Base-by-base conservation (phyloP, 2,329 filamentous ascomycete species). In the Pseudocercospora eumusae region DNA sequence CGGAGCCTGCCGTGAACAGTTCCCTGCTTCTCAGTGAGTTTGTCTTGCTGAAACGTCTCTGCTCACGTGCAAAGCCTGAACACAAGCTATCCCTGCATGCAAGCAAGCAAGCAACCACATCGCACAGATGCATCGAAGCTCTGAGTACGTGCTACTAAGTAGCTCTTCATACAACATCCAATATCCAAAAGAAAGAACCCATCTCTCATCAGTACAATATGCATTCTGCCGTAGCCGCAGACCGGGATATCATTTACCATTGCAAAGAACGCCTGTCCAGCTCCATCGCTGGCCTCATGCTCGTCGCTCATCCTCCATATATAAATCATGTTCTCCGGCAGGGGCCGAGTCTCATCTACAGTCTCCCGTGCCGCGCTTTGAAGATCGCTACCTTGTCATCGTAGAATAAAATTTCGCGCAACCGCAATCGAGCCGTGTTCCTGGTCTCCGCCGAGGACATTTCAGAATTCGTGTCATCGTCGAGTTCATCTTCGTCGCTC, bases 331-430 rank as follows among this genome's bases (percentile, higher is more conserved):
- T 52, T n/a, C 8, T 15, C 15, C 25, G 47, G 20, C 47, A 25
- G 47, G 21, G 31, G 47, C 21, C 1, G 10, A 28, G 23, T 25
- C 15, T 28, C 47, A 52, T 52, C 56, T 70, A 78, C 56, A 78
- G 65, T 66, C 70, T 71, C 57, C 84, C 86, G 75, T 91, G 87
- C 63, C 90, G 83, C 31, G 89, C 88, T 74, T 88, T 90, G 78
- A 93, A 93, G 61, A 93, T 88, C 27, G 88, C 86, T 57, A 92
- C 86, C 75, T 91, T 91, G 73, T 93, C 90, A 73, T 93, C 91
- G 70, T 92, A 93, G 75, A 92, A 93, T 65, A 93, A 76, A 66
- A 95, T 93, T 79, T 93, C 90, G 64, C 89, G 81, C 67, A 93
- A 78, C 59, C 86, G 82, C 63, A 93, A 81, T 69, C 82, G 78